Evolutionary conservation across 75 land plant species (phyloP).

Genomic region (Isoetes taiwanensis): DNA sequence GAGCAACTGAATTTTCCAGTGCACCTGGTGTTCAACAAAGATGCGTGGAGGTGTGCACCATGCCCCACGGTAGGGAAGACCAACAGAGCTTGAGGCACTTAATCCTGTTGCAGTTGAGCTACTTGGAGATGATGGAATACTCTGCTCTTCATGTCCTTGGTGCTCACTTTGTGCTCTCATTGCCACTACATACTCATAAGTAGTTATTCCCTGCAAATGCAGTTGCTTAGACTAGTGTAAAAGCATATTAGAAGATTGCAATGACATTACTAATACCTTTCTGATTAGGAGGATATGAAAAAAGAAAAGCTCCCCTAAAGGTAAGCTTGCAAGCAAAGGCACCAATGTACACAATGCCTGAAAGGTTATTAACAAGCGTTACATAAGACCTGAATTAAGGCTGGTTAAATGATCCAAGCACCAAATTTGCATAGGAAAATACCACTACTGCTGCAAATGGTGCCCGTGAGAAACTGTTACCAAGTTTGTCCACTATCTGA

Average conservation of each 20-base stretch:
- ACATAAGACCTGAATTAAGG: not conserved
- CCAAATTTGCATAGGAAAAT: not conserved
- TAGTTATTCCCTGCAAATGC: constrained; percentile 65
- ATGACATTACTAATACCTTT: constrained; percentile 37
- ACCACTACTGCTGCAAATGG: constrained; percentile 58
- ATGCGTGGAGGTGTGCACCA: constrained; percentile 97
- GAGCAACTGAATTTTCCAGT: no score
- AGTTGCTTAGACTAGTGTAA: not conserved
- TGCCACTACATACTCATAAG: constrained; percentile 96
- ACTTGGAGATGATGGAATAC: constrained; percentile 51
- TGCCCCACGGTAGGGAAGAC: constrained; percentile 64
- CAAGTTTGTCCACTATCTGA: constrained; percentile 42
- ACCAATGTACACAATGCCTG: constrained; percentile 68
- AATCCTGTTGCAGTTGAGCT: constrained; percentile 65
- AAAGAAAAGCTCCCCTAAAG: constrained; percentile 80
- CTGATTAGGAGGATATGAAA: constrained; percentile 77
- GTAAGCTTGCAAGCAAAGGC: constrained; percentile 58
- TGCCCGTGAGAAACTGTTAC: constrained; percentile 42
- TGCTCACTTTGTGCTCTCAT: constrained; percentile 81
- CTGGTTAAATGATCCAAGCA: not conserved
- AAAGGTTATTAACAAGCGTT: not conserved
- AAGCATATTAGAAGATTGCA: not conserved
- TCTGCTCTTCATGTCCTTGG: constrained; percentile 33
- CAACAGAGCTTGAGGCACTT: constrained; percentile 77
- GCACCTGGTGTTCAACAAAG: constrained; percentile 84